Base-by-base conservation (phyloP, 108 stramenopile species). In the Skeletonema menzelii region DNA sequence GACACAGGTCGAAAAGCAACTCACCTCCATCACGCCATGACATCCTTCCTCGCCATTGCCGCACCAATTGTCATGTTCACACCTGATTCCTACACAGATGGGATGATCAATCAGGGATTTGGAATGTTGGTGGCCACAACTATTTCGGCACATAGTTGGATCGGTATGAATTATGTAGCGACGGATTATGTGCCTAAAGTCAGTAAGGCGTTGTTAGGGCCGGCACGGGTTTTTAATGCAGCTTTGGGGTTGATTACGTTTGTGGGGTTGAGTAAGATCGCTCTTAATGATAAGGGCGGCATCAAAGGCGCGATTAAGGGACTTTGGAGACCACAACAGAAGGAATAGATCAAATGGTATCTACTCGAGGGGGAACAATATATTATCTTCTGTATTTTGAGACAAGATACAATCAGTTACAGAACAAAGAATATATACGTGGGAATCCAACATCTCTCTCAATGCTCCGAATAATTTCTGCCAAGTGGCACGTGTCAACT, bases 181-280 rank as follows among this genome's bases (percentile, higher is more conserved):
- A 91, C 92, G n/a, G 97, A 97, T 77, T 97, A 97, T 70, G 94
- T 90, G 2, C 97, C 97, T 12, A 96, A 96, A 70, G 56, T 95
- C 64, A 80, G 81, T 55, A 92, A 85, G 64, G 63, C 83, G 10
- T 60, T 92, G 70, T 35, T 88, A 55, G 88, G 88, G 8, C 92
- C 91, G 5, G 85, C 92, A 8, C 82, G 97, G 22, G 63, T 92
- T 30, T 83, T 84, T 55, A 91, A 80, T 75, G 88, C 84, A 24
- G 88, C 83, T 38, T 70, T 95, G 64, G 84, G 83, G 22, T 68
- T 67, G 14, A 66, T 86, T 46, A 91, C 88, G 10, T 72, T 95
- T 47, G 60, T 92, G 8, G 93, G 93, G 26, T 58, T 95, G 73
- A 64, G 65, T 19, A 80, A 69, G 65, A 80, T 91, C 62, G 83